phyloP scores from a whole-genome alignment of 2,329 filamentous ascomycete species.

The Sporothrix brasiliensis region DNA sequence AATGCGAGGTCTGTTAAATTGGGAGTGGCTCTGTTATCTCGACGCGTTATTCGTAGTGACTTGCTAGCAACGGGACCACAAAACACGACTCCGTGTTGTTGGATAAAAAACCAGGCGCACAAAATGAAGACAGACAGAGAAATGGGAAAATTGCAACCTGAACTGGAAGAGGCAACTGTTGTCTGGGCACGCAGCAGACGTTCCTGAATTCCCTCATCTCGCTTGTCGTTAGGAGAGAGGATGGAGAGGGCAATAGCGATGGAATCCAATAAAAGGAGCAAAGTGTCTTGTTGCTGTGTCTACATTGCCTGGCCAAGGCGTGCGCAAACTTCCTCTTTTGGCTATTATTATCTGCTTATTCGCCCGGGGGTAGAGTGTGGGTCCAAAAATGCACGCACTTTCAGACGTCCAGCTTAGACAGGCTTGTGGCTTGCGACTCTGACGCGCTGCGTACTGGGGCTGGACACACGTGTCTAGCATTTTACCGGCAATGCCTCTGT shows the following conservation, averaged over 20 bases:
- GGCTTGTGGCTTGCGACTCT: not conserved
- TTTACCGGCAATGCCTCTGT: not conserved
- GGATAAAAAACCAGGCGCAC: not conserved
- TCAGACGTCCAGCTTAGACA: slow-evolving; percentile 14
- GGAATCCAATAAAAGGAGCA: slow-evolving; percentile 20
- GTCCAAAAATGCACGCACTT: slow-evolving; percentile 24
- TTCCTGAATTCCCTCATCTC: not conserved
- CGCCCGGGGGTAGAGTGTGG: not conserved
- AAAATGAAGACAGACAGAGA: slow-evolving; percentile 7
- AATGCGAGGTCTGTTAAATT: slow-evolving; percentile 20
- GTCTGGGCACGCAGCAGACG: not conserved
- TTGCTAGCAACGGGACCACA: slow-evolving; percentile 1
- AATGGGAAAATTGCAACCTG: not conserved
- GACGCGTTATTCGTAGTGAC: slow-evolving; percentile 24
- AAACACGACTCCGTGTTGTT: not conserved
- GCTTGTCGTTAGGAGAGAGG: not conserved
- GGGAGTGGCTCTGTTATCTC: slow-evolving; percentile 18
- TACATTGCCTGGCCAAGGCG: not conserved
- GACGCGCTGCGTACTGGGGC: not conserved
- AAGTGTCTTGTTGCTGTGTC: not conserved
- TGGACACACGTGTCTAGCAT: not conserved
- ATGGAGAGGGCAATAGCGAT: not conserved
- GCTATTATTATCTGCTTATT: slow-evolving; percentile 1
- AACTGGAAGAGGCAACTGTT: not conserved
- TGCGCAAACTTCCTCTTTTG: slow-evolving; percentile 30